Base-by-base conservation (phyloP, 176 grass and related monocot species). In the Tillandsia leiboldiana region DNA sequence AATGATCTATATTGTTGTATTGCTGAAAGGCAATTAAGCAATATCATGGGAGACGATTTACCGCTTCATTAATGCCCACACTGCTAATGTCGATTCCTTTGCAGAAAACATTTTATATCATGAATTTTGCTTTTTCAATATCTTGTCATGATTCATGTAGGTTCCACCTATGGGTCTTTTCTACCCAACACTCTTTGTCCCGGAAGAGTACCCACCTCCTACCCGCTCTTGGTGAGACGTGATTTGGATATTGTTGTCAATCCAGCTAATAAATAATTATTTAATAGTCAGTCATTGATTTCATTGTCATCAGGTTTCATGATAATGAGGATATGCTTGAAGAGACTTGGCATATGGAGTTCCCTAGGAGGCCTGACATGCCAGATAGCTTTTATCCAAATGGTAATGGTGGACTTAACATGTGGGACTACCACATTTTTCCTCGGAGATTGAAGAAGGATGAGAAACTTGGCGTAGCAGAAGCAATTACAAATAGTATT, bases 121-220 rank as follows among this genome's bases (percentile, higher is more conserved):
- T 66, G 24, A 13, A 66, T 14, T 42, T 13, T 66, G 2, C 29
- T 2, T 65, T 65, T 12, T 28, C 3, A 26, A 11, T 23, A 12
- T 66, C 2, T 14, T 12, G 26, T 66, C 8, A 61, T 18, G 9
- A 61, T 61, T 18, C 13, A 61, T 61, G 56, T 61, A 96, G 93
- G 93, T 96, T 78, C 88, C 93, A 79, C 86, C 93, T 69, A 96
- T 96, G 93, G 93, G 93, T 9, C 86, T 96, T 80, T 83, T 96
- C 76, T 96, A 90, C 63, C 93, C 93, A 9, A 76, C 85, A 79
- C 77, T 96, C 79, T 84, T 96, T 82, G 77, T 79, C 74, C 83
- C 86, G 66, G 93, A 96, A 77, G 93, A 96, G 57, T 90, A 76
- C 77, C 89, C 83, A 42, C 83, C 86, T 69, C 86, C 93, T 81